Percentiles rank a stretch among this genome's conserved stretches.
These are phyloP conservation scores for Nemania sp. DNA, from an alignment of 2,329 filamentous ascomycete species.

Conservation along the genomic window DNA sequence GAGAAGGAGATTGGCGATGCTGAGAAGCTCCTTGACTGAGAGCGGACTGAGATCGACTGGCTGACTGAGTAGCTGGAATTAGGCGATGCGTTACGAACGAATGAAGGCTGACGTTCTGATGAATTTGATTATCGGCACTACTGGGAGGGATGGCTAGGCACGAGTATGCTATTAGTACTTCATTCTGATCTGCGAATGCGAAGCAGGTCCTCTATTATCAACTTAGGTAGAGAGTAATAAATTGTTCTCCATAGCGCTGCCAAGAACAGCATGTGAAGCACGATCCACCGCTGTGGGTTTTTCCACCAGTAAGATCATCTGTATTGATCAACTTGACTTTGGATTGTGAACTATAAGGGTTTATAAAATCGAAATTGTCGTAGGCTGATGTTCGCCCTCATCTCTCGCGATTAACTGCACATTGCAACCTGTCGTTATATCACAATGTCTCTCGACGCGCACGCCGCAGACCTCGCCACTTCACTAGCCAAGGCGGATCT, in stretches of 20 bases:
- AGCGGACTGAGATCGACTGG: not conserved
- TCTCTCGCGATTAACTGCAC: not conserved
- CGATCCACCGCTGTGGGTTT: slow-evolving; percentile 17
- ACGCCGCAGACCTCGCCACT: slow-evolving; percentile 31
- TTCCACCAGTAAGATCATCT: slow-evolving; percentile 24
- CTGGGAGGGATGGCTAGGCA: too few relatives aligned
- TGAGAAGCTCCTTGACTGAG: not conserved
- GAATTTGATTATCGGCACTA: too few relatives aligned
- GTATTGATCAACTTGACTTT: not conserved
- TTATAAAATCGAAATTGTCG: not conserved
- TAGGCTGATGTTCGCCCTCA: not conserved
- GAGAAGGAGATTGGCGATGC: slow-evolving; percentile 14
- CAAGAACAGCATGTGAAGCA: slow-evolving; percentile 12
- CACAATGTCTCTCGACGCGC: slow-evolving; percentile 30
- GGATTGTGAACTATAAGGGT: not conserved
- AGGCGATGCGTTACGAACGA: not conserved
- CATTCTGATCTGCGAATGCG: too few relatives aligned
- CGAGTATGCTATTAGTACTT: too few relatives aligned
- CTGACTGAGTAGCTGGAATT: not conserved
- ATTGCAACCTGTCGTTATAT: too few relatives aligned
- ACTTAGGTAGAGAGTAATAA: too few relatives aligned
- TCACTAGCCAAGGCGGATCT: slow-evolving; percentile 45
- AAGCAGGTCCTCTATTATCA: not conserved
- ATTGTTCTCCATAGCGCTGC: slow-evolving; percentile 8
- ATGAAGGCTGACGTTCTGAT: not conserved